These are phyloP conservation scores for Plantago rigida DNA, from an alignment of 305 asterid species.

Conservation along the genomic window DNA sequence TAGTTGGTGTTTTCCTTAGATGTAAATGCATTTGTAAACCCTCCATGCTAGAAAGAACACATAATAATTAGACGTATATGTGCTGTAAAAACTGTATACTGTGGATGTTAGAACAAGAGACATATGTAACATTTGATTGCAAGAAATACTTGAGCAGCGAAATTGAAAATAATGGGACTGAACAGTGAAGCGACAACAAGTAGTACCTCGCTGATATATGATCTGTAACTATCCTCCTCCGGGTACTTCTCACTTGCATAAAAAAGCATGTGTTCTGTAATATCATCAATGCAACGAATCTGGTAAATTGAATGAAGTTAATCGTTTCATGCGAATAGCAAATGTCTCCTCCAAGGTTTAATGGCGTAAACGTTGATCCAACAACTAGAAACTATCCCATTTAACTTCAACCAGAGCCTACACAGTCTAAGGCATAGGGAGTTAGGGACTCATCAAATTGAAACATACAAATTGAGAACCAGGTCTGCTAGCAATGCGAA, in stretches of 20 bases:
- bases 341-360: too few species aligned
- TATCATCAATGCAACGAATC: background rate
- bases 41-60: constrained; percentile 61
- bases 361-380: too few species aligned
- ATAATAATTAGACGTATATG: constrained; percentile 5
- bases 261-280: constrained; percentile 90
- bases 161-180: background rate
- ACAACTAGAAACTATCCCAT: too few species aligned
- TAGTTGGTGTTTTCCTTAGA: constrained; percentile 74
- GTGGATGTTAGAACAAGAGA: background rate
- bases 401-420: too few species aligned
- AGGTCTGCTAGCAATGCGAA: too few species aligned
- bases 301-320: too few species aligned
- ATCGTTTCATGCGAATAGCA: too few species aligned
- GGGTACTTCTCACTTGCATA: constrained; percentile 96
- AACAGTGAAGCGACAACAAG: background rate
- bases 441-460: too few species aligned
- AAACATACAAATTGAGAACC: too few species aligned
- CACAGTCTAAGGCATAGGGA: too few species aligned
- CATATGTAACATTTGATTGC: constrained; percentile 3
- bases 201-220: constrained; percentile 70
- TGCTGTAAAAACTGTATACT: background rate
- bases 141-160: constrained; percentile 5
- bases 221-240: constrained; percentile 80
- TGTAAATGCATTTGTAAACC: constrained; percentile 93